Percentiles rank a stretch among this genome's conserved stretches.
phyloP scores from a whole-genome alignment of 208 protist genomes.

The Trypanosoma avium region DNA sequence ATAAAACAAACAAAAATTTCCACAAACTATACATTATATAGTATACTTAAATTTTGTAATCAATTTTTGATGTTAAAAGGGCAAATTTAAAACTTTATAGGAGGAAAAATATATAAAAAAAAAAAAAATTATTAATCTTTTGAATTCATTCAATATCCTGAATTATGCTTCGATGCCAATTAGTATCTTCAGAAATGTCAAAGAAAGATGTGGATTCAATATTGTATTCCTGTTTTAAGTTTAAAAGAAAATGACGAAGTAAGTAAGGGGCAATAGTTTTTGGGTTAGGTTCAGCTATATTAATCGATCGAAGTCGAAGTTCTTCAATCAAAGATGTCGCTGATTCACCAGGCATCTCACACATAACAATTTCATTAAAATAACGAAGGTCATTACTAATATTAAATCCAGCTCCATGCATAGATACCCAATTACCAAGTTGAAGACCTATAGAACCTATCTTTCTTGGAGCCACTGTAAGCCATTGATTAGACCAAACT shows the following conservation, averaged over 20 bases:
- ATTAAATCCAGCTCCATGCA: conserved; percentile 87
- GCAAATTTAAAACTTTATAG: too few species aligned
- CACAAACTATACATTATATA: too few species aligned
- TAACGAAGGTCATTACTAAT: conserved; percentile 58
- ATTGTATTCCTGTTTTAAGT: conserved; percentile 33
- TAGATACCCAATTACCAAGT: conserved; percentile 86
- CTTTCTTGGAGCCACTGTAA: conserved; percentile 40
- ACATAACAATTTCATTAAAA: conserved; percentile 87
- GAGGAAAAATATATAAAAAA: too few species aligned
- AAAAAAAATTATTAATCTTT: too few species aligned
- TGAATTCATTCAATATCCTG: conserved; percentile 17
- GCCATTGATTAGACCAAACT: conserved; percentile 64
- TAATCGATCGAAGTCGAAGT: conserved; percentile 23
- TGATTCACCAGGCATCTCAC: conserved; percentile 63
- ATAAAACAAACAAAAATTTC: too few species aligned
- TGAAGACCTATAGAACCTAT: conserved; percentile 84
- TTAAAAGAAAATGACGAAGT: conserved; percentile 38
- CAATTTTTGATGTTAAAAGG: too few species aligned
- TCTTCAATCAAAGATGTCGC: conserved; percentile 67
- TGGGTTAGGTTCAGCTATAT: conserved; percentile 5
- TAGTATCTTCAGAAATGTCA: conserved; percentile 28
- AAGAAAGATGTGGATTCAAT: conserved; percentile 22
- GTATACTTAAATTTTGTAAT: too few species aligned
- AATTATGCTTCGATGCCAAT: conserved; percentile 36
- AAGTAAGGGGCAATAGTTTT: conserved; percentile 16